Evolutionary conservation across 2,329 filamentous ascomycete species (phyloP).

Genomic region (Ophiocordyceps camponoti-saundersi): DNA sequence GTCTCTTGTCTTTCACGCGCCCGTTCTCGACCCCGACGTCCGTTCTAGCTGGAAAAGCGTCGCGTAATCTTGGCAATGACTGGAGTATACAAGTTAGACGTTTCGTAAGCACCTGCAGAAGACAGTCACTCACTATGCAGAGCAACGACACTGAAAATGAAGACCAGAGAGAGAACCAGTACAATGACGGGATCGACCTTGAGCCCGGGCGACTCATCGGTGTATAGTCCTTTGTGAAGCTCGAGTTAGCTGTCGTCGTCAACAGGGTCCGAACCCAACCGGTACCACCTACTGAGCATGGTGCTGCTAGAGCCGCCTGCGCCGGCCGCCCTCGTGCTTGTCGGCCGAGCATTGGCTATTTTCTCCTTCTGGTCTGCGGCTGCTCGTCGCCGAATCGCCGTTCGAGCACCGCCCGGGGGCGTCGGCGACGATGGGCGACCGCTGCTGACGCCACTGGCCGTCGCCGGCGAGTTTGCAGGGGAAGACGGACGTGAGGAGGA

Average conservation of each 20-base stretch:
- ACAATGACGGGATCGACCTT: constrained; percentile 98
- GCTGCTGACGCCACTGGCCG: constrained; percentile 50
- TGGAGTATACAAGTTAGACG: constrained; percentile 16
- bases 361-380: constrained; percentile 97
- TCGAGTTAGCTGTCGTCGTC: constrained; percentile 9
- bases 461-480: constrained; percentile 36
- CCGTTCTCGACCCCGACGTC: not conserved
- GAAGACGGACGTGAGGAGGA: constrained; percentile 45
- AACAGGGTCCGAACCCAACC: no score
- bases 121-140: constrained; percentile 62
- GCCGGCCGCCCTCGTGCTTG: constrained; percentile 81
- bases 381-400: constrained; percentile 85
- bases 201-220: constrained; percentile 89
- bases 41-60: constrained; percentile 53
- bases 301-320: constrained; percentile 94
- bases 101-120: not conserved
- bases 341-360: constrained; percentile 81
- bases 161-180: constrained; percentile 86
- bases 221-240: constrained; percentile 59
- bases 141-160: constrained; percentile 97
- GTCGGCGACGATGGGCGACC: constrained; percentile 73
- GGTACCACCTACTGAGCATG: constrained; percentile 67
- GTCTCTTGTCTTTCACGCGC: not conserved
- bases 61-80: constrained; percentile 93
- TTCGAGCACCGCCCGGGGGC: constrained; percentile 84